Base-by-base conservation (phyloP, 805 yeast genomes). In the Kodamaea hsintzibuensis region DNA sequence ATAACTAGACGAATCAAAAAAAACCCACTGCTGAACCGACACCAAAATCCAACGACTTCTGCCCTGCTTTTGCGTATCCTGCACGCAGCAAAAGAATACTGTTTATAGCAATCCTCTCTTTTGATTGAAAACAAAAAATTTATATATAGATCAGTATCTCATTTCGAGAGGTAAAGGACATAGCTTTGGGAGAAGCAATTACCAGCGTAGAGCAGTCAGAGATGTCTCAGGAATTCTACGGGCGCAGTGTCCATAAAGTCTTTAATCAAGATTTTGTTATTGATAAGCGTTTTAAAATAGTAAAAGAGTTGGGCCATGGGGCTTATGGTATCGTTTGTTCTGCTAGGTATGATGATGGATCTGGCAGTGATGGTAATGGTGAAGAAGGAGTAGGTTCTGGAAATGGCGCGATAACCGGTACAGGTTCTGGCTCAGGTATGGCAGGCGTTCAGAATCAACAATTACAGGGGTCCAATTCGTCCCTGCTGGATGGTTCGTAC, bases 271-370 rank as follows among this genome's bases (percentile, higher is more conserved):
- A 91, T 66, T 95, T 95, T 69, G 83, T 92, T 43, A 92, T 95
- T 54, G 98, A 95, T 70, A 84, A 83, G 60, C 77, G 97, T 51
- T 91, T 93, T 68, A 89, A 91, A 65, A 81, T 95, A 61, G 90
- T 91, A 55, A 89, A 92, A 64, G 98, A 95, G 62, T 81, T 95
- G 40, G 99, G 99, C 4, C 98, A 95, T 63, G 99, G 99, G 10
- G 98, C 99, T 0, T 95, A 95, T 65, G 99, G 99, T 42, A 86
- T 93, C 3, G 99, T 95, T 5, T 93, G 98, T 65, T 88, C 96
- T 0, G 99, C 99, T 14, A 83, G 85, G 61, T 92, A 91, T 68
- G 89, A 85, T 50, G 93, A 88, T 46, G 92, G 91, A 6, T 82
- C 85, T 10, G 39, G 48, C 8, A 14, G 14, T 33, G 16, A 48